Evolutionary conservation across 441 rosid species (phyloP), one percentile per base, ranked within the genome.

Genomic region (Pelargonium myrrhifolium): DNA sequence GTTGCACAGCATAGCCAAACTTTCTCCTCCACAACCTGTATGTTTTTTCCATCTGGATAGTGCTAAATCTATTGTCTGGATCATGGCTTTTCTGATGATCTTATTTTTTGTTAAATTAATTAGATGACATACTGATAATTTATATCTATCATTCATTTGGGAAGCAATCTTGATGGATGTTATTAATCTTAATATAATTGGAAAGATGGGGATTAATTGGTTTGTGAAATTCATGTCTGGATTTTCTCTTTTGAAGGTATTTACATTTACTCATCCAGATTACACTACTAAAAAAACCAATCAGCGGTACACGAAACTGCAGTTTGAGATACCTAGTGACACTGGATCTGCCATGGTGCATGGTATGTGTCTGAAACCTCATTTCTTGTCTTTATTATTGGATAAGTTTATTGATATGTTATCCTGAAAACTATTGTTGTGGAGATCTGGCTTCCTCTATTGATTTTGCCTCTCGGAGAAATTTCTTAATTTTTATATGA

Each of bases 241-340:
- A 68, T 74, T 75, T 76, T 61, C 17, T 15, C 9, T 10, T 65
- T 65, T 63, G 21, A 76, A 94, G 98, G 96, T 95, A 28, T 95
- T 95, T 77, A 87, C 97, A 63, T 92, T 95, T 79, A 77, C 83
- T 78, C 98, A 95, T 76, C 99, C 99, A 22, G 73, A 88, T 73
- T 72, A 70, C 70, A 77, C 93, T 66, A 66, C 83, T 66, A 78
- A 82, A 71, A 81, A 71, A 70, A 80, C 76, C 79, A 95, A 89
- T 80, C 90, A 87, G 64, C 88, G 92, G 0, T 90, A 85, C 83
- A 92, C 76, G 76, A 92, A 82, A 83, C 83, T 95, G 76, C 80
- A 64, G 56, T 95, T 95, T 85, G 85, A 73, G 68, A 74, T 92
- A 56, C 87, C 96, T 62, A 68, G 71, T 9, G 94, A 89, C 71